These are phyloP conservation scores for Waltergamsia citrina DNA, from an alignment of 2,329 filamentous ascomycete species.

Conservation along the genomic window DNA sequence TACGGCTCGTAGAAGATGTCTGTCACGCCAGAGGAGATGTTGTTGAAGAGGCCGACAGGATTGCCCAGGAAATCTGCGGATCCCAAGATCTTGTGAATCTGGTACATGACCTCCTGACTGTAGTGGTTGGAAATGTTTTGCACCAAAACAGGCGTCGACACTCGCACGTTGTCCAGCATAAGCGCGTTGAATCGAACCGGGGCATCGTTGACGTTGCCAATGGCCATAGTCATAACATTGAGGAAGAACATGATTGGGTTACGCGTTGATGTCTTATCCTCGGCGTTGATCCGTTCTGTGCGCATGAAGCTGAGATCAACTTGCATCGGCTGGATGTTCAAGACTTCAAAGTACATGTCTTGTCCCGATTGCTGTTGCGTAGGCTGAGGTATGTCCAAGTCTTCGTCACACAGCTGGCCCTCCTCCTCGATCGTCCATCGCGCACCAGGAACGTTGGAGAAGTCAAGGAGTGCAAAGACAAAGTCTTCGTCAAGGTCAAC, in stretches of 20 bases:
- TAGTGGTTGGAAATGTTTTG: constrained; percentile 91
- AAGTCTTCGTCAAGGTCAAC: constrained; percentile 97
- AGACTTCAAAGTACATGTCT: constrained; percentile 94
- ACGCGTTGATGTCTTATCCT: constrained; percentile 81
- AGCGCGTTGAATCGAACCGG: constrained; percentile 89
- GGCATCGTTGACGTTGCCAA: constrained; percentile 97
- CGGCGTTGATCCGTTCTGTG: constrained; percentile 91
- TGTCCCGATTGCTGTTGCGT: constrained; percentile 75
- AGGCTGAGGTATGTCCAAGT: constrained; percentile 85
- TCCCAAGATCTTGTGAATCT: constrained; percentile 94
- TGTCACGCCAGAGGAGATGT: constrained; percentile 90
- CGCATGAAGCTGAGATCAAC: constrained; percentile 94
- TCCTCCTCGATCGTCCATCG: constrained; percentile 63
- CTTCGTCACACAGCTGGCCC: constrained; percentile 81
- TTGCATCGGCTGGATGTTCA: constrained; percentile 98
- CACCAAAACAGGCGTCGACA: constrained; percentile 75
- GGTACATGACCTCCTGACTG: constrained; percentile 89
- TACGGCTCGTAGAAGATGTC: constrained; percentile 99
- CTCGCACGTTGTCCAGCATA: constrained; percentile 88
- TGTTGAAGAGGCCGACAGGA: constrained; percentile 95
- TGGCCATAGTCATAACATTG: constrained; percentile 98
- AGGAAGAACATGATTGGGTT: constrained; percentile 99
- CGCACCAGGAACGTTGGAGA: constrained; percentile 84
- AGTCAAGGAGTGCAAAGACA: constrained; percentile 91
- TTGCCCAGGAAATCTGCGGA: constrained; percentile 97